A percentile compares a stretch with the other conserved stretches of the same genome.
Evolutionary conservation across 2,329 filamentous ascomycete species (phyloP).

Genomic region (Waltergamsia citrina): DNA sequence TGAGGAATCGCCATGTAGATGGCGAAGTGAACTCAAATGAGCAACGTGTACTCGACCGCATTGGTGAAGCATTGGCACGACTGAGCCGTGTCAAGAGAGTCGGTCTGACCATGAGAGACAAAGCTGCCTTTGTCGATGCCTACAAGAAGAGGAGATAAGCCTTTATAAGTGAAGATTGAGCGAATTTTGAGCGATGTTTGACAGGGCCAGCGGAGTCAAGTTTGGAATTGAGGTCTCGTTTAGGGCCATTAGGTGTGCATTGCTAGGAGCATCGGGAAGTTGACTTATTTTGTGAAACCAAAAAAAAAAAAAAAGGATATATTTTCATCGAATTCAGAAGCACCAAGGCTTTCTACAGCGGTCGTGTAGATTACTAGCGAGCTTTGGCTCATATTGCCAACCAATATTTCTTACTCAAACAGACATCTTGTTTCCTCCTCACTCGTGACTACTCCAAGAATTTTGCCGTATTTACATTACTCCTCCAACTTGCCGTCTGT

Average conservation of each 20-base stretch:
- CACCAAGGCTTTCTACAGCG: no score
- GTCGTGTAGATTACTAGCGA: no score
- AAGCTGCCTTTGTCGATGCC: constrained; percentile 68
- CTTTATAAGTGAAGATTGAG: neutral
- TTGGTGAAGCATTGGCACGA: constrained; percentile 80
- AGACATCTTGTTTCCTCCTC: neutral
- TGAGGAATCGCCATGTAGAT: constrained; percentile 13
- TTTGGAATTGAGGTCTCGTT: neutral
- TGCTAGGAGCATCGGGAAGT: neutral
- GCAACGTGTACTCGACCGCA: constrained; percentile 61
- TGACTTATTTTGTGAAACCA: neutral
- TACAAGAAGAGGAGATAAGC: constrained; percentile 34
- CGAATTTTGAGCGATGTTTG: no score
- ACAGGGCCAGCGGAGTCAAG: neutral
- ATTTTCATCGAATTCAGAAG: no score
- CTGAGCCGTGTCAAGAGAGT: constrained; percentile 84
- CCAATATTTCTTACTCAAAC: no score
- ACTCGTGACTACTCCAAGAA: neutral
- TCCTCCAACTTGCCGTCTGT: constrained; percentile 45
- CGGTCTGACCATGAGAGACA: constrained; percentile 73
- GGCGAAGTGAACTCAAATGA: constrained; percentile 45
- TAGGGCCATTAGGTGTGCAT: neutral
- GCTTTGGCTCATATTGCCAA: no score
- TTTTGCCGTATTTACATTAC: no score
- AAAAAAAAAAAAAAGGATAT: neutral